A percentile compares a stretch with the other conserved stretches of the same genome.
These are phyloP conservation scores for Staphylotrichum longicolle DNA, from an alignment of 495 filamentous ascomycete species.

Conservation along the genomic window DNA sequence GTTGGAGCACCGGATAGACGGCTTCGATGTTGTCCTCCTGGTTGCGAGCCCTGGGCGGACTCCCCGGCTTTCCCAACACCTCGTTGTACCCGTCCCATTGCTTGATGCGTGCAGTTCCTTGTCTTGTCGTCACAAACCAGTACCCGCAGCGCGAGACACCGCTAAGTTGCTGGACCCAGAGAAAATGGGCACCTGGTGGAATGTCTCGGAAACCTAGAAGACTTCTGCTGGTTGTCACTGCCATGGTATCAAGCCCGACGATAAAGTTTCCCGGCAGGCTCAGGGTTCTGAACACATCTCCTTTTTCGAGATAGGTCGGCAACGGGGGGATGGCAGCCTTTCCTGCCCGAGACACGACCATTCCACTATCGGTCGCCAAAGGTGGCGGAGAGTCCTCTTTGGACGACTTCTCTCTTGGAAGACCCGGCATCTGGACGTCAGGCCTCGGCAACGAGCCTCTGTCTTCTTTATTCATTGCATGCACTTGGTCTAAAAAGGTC, in stretches of 20 bases:
- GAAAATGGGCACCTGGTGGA: conserved; percentile 57
- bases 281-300: conserved; percentile 46
- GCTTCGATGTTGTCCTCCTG: conserved; percentile 37
- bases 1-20: conserved; percentile 38
- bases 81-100: conserved; percentile 60
- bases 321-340: not conserved
- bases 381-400: too few species aligned
- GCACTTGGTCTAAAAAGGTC: too few species aligned
- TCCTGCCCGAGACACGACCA: too few species aligned
- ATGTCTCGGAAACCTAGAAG: conserved; percentile 57
- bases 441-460: too few species aligned
- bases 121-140: conserved; percentile 52
- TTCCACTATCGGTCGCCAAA: too few species aligned
- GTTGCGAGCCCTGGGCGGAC: conserved; percentile 36
- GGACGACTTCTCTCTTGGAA: too few species aligned
- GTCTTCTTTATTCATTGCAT: too few species aligned
- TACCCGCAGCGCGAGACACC: conserved; percentile 53
- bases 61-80: conserved; percentile 41
- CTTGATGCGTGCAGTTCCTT: conserved; percentile 50
- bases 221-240: conserved; percentile 43
- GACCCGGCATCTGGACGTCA: too few species aligned
- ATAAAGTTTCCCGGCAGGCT: conserved; percentile 43
- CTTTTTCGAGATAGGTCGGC: conserved; percentile 22
- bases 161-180: conserved; percentile 54
- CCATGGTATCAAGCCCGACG: conserved; percentile 47